Evolutionary conservation across 2,329 filamentous ascomycete genomes (phyloP), one percentile per base, ranked within the genome.

Genomic region (Xylariaceae sp.): DNA sequence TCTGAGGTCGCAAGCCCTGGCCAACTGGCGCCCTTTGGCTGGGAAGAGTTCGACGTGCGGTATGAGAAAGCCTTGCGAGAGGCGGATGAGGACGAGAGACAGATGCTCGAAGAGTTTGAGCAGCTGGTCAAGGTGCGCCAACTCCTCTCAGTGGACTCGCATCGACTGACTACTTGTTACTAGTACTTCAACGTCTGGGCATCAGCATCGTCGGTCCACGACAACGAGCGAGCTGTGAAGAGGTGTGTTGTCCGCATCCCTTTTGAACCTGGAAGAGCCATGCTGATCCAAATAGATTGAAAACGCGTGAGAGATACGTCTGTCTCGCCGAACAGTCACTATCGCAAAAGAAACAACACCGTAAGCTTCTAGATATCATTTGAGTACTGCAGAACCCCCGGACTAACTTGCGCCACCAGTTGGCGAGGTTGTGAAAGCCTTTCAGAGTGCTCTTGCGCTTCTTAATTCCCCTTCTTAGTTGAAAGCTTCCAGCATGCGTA

Each of bases 171-270:
- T 14, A 18, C 9, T 7, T n/a, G n/a, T 21, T 31, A 32, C 31
- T 28, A 94, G 87, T 85, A 84, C 58, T 94, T 94, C 60, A 73
- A 74, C 41, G 66, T 81, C 24, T 96, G 89, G 88, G 84, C 85
- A 16, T 71, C 81, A 14, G 78, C 84, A 9, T 83, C 84, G 1
- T 74, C 80, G 21, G 65, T 70, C 9, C 80, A 86, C 45, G 89
- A 95, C 59, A 80, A 85, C 39, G 81, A 83, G 43, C 76, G 89
- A 40, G 84, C 85, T 16, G 71, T 78, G 47, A 90, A 90, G 61
- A 79, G 88, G 83, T 83, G 60, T 39, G 63, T 43, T n/a, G n/a
- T n/a, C n/a, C n/a, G n/a, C n/a, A n/a, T n/a, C n/a, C n/a, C n/a
- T n/a, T n/a, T n/a, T n/a, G n/a, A n/a, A n/a, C n/a, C n/a, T n/a